phyloP scores from a whole-genome alignment of 495 filamentous ascomycete genomes.

The Aspergillus funiculosus region DNA sequence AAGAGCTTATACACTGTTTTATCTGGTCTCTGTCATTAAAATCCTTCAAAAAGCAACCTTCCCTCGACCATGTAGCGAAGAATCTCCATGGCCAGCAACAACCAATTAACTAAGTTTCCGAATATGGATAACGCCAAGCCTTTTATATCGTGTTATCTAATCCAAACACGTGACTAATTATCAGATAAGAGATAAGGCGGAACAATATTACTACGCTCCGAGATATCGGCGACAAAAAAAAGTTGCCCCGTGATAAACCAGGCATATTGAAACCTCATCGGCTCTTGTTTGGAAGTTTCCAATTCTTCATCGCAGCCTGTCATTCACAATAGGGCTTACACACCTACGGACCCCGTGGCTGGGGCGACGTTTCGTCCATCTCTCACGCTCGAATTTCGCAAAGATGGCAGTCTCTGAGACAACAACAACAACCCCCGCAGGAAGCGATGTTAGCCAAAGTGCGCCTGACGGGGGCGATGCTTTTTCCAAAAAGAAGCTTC shows the following conservation, averaged over 20 bases:
- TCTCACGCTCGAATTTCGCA: conserved; percentile 2
- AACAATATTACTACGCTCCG: conserved; percentile 24
- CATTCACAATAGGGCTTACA: conserved; percentile 31
- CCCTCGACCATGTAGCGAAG: neutral
- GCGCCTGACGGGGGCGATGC: conserved; percentile 14
- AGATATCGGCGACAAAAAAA: conserved; percentile 21
- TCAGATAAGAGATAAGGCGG: conserved; percentile 31
- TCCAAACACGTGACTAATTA: neutral
- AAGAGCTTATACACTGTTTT: neutral
- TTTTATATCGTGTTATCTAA: neutral
- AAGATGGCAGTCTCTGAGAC: conserved; percentile 30
- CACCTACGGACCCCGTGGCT: conserved; percentile 25
- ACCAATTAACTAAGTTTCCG: neutral
- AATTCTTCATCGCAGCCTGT: neutral
- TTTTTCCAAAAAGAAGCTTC: conserved; percentile 50
- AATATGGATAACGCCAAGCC: conserved; percentile 5
- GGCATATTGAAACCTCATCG: too few relatives aligned
- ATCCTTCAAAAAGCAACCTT: neutral
- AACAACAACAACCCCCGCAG: conserved; percentile 13
- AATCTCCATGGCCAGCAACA: neutral
- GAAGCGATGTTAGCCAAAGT: conserved; percentile 17
- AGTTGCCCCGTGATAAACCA: conserved; percentile 14
- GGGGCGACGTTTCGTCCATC: conserved; percentile 23
- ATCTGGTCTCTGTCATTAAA: neutral
- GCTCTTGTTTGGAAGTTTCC: too few relatives aligned